Evolutionary conservation across 2,329 filamentous ascomycete genomes (phyloP), one percentile per base, ranked within the genome.

Genomic region (Ophiocordyceps sinensis): DNA sequence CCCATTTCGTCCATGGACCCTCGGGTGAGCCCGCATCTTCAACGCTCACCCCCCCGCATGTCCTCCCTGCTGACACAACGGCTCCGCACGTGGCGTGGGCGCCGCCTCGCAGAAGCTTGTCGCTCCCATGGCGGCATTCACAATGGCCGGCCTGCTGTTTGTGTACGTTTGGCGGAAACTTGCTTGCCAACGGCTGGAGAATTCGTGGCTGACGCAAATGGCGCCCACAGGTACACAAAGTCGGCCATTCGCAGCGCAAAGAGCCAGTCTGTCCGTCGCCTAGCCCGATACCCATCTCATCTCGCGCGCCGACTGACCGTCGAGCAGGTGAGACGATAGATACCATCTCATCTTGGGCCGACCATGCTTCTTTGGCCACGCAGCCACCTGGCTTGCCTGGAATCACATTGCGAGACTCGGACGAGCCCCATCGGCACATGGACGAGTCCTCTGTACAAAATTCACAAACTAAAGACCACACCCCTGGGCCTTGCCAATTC

Each of bases 101-200:
- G 12, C 21, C 8, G 12, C 29, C 11, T 3, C 8, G 5, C 1
- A 68, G 66, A 65, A 57, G 31, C 56, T 73, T 42, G 65, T 67
- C 44, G 67, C 68, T 41, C 70, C 70, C 9, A 53, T 67, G 19
- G 70, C 70, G 15, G 70, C 70, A 32, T 71, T 72, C 45, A 68
- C 66, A 15, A 74, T 74, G 70, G 70, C 70, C 4, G 58, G 62
- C 37, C 52, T 73, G 12, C 56, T 73, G 19, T 67, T 73, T 43
- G 66, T 65, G 57, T 68, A 28, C 21, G 17, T 31, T 23, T n/a
- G 23, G n/a, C n/a, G n/a, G n/a, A 15, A 12, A 36, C 11, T 19
- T 19, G 19, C 19, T 19, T 19, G 19, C 4, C 19, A 19, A 19
- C 19, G 19, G 19, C 19, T 19, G 3, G 15, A 23, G 2, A 5